Percentiles rank a stretch among this genome's conserved stretches.
phyloP scores from a whole-genome alignment of 345 rosid genomes.

The Citrus hindsii region DNA sequence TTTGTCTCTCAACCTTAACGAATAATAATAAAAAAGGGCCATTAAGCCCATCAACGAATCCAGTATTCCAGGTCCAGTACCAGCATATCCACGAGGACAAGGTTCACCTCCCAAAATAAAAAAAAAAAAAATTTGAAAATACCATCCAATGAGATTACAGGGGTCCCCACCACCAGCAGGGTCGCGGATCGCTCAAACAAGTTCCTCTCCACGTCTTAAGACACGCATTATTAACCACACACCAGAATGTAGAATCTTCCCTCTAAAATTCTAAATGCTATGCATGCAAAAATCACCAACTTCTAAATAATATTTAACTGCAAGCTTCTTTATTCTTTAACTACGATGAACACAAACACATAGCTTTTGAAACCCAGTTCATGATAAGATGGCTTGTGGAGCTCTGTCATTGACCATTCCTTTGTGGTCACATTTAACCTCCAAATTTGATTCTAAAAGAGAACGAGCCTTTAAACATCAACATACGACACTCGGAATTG shows the following conservation, averaged over 20 bases:
- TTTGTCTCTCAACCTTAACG: too few species aligned
- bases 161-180: too few species aligned
- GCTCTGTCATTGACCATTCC: constrained; percentile 17
- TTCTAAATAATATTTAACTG: background rate
- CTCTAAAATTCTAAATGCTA: background rate
- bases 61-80: too few species aligned
- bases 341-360: background rate
- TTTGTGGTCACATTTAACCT: constrained; percentile 12
- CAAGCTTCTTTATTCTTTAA: background rate
- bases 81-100: background rate
- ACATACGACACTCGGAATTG: background rate
- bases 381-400: constrained; percentile 24
- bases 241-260: background rate
- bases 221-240: background rate
- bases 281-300: background rate
- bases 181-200: background rate
- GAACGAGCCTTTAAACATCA: constrained; percentile 4
- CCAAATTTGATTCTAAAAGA: constrained; percentile 12
- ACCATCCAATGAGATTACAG: too few species aligned
- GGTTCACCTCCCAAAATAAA: too few species aligned
- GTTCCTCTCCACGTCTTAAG: background rate
- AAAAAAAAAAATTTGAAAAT: too few species aligned
- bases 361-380: background rate
- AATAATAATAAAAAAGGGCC: too few species aligned
- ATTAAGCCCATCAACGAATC: background rate